Evolutionary conservation across 192 early-diverging fungal genomes (phyloP).

Genomic region (Piromyces sp.): DNA sequence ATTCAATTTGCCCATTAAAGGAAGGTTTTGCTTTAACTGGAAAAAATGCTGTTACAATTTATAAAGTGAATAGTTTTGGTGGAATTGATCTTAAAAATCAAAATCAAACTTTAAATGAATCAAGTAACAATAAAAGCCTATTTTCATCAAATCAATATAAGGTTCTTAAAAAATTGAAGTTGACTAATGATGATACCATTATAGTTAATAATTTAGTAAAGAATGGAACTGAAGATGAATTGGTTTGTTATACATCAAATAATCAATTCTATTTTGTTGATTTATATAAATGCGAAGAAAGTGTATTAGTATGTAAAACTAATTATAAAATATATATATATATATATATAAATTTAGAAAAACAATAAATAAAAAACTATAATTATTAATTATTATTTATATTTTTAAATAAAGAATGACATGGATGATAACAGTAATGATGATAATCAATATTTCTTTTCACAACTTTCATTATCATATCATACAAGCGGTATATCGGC

Average conservation of each 20-base stretch:
- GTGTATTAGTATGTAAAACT: neutral
- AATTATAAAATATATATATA: neutral
- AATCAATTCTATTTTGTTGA: constrained; percentile 17
- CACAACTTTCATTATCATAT: constrained; percentile 29
- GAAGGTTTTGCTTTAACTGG: neutral
- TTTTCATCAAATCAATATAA: neutral
- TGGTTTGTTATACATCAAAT: constrained; percentile 19
- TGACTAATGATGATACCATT: constrained; percentile 15
- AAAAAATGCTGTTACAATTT: neutral
- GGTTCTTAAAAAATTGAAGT: constrained; percentile 10
- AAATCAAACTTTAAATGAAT: neutral
- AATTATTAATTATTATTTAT: neutral
- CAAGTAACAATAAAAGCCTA: neutral
- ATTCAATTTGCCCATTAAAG: neutral
- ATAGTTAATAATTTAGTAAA: constrained; percentile 23
- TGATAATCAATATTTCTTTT: constrained; percentile 23
- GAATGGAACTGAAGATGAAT: constrained; percentile 20
- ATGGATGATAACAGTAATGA: neutral
- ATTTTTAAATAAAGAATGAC: neutral
- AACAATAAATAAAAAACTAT: too few relatives aligned
- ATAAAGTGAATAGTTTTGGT: neutral
- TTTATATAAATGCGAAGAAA: neutral
- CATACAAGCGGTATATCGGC: constrained; percentile 30
- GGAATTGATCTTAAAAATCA: neutral
- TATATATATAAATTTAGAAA: too few relatives aligned